Percentiles rank a stretch among this genome's conserved stretches.
Evolutionary conservation across 2,329 filamentous ascomycete species (phyloP).

Genomic region (Aspergillus spinulosporus): DNA sequence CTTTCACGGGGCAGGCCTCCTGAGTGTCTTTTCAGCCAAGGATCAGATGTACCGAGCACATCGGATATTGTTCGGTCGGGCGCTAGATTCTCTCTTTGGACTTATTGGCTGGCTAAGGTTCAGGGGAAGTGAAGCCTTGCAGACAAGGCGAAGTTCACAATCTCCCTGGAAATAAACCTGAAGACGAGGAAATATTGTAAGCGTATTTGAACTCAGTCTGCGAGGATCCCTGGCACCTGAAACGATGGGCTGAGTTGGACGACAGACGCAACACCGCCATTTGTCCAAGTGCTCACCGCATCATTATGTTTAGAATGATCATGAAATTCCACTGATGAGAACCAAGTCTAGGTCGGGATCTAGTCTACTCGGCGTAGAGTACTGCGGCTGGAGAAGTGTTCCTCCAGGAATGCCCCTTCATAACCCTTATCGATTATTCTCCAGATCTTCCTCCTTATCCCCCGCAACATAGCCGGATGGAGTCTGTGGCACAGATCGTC

Average conservation of each 20-base stretch:
- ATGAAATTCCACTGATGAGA: not conserved
- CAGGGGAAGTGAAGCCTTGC: conserved; percentile 1
- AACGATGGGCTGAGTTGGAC: conserved; percentile 19
- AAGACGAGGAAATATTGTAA: conserved; percentile 1
- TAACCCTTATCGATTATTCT: conserved; percentile 17
- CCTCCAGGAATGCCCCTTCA: conserved; percentile 16
- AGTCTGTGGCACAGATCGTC: conserved; percentile 16
- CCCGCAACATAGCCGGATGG: conserved; percentile 25
- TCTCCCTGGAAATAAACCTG: not conserved
- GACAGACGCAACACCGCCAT: conserved; percentile 23
- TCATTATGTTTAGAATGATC: not conserved
- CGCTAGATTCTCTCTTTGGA: not conserved
- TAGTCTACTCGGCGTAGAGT: not conserved
- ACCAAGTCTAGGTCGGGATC: not conserved
- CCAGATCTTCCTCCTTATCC: conserved; percentile 26
- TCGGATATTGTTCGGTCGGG: not conserved
- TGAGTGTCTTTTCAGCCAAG: not conserved
- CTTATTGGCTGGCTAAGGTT: not conserved
- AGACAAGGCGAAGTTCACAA: conserved; percentile 4
- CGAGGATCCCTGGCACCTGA: conserved; percentile 19
- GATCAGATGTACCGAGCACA: conserved; percentile 7
- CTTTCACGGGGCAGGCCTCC: not conserved
- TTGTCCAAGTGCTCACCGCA: conserved; percentile 19
- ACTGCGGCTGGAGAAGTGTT: conserved; percentile 2
- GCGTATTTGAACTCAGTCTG: conserved; percentile 7